phyloP scores from a whole-genome alignment of 495 filamentous ascomycete genomes.

The Penicillium malachiteum region DNA sequence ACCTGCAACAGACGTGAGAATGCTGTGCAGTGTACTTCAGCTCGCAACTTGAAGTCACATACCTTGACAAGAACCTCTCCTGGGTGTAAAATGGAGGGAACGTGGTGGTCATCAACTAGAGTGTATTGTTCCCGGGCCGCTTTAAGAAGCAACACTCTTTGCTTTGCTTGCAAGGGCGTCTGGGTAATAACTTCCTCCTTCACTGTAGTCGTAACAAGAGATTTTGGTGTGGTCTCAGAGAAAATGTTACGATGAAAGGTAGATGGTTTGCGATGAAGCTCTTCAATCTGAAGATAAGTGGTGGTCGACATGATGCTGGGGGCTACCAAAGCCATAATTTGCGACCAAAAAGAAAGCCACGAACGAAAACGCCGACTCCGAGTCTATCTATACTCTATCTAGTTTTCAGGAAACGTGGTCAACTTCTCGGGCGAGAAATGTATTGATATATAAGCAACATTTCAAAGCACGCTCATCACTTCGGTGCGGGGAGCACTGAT shows the following conservation, averaged over 20 bases:
- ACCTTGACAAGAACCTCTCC: slow-evolving; percentile 58
- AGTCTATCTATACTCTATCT: slow-evolving; percentile 19
- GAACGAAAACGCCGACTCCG: slow-evolving; percentile 1
- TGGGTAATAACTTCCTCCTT: slow-evolving; percentile 4
- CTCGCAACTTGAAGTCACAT: neutral
- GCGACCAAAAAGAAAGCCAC: neutral
- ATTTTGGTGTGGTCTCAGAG: slow-evolving; percentile 1
- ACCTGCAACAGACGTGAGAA: slow-evolving; percentile 27
- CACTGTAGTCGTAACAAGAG: neutral
- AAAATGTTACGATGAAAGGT: slow-evolving; percentile 19
- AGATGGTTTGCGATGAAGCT: slow-evolving; percentile 14
- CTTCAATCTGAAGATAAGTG: slow-evolving; percentile 26
- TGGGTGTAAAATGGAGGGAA: slow-evolving; percentile 44
- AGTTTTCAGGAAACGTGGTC: slow-evolving; percentile 1
- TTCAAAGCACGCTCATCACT: slow-evolving; percentile 7
- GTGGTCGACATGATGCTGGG: slow-evolving; percentile 28
- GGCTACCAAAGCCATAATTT: slow-evolving; percentile 17
- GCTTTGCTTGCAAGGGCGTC: slow-evolving; percentile 13
- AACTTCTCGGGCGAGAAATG: slow-evolving; percentile 28
- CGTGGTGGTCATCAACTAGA: slow-evolving; percentile 45
- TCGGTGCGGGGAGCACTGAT: slow-evolving; percentile 13
- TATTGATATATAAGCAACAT: slow-evolving; percentile 5
- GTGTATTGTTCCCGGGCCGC: slow-evolving; percentile 39
- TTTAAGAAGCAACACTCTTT: slow-evolving; percentile 37
- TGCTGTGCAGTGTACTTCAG: too few species aligned